Base-by-base conservation (phyloP, 768 basidiomycete species). In the Lactifluus pinguis region DNA sequence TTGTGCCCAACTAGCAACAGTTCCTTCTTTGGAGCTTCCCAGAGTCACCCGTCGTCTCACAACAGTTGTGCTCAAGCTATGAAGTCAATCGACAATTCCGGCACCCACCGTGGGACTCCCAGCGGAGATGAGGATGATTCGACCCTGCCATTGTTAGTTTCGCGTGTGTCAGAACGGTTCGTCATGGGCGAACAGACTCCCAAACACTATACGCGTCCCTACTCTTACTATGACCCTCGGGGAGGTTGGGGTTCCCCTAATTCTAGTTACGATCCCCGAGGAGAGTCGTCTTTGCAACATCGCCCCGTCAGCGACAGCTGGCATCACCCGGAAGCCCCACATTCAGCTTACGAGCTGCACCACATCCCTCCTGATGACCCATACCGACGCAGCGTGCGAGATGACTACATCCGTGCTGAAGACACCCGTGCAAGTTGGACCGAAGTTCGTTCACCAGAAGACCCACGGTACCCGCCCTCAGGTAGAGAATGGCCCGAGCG, bases 231-330 rank as follows among this genome's bases (percentile, higher is more conserved):
- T 60, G 73, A 72, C 52, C 69, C 78, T 49, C 80, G 84, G 67
- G 75, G 70, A 62, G 74, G 73, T 71, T 78, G 76, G 71, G 66
- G 47, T 4, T 61, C 65, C 38, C 55, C 78, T 65, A 76, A 78
- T 62, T 64, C 70, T 32, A 68, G 75, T 19, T 81, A 79, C 67
- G 77, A 77, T 62, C 71, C 73, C 64, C 79, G 70, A 68, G 77
- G 81, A 67, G 84, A 84, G 55, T 72, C 76, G 11, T 74, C 80
- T 55, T 74, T 80, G 17, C 81, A 83, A 65, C 78, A 81, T 68
- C 76, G 73, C 67, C 79, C 75, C 68, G 81, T 76, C 67, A 78
- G 78, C 44, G 74, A 78, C 61, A 78, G 77, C 65, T 84, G 84
- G 82, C 78, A 61, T 42, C 53, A 78, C 60, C 73, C 75, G 60